Percentiles rank a stretch among this genome's conserved stretches.
These are phyloP conservation scores for Talaromyces sp. DNA, from an alignment of 2,329 filamentous ascomycete genomes.

Conservation along the genomic window DNA sequence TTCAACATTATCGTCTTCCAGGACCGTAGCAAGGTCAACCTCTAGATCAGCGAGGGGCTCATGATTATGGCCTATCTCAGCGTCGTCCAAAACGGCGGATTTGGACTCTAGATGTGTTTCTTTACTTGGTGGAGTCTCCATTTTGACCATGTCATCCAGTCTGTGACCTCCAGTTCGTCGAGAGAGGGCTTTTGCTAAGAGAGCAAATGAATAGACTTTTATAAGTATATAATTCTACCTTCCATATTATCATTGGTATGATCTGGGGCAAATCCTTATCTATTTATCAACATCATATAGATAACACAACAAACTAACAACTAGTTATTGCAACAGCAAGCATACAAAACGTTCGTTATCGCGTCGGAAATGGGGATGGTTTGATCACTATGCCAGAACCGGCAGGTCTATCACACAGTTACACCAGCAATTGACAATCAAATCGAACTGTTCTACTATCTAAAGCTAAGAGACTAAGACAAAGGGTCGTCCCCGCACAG, in stretches of 20 bases:
- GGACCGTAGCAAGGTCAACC: constrained; percentile 14
- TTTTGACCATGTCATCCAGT: neutral
- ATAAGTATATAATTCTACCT: neutral
- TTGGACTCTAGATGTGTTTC: constrained; percentile 8
- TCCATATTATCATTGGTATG: too few relatives aligned
- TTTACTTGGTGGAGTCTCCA: neutral
- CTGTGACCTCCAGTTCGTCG: too few relatives aligned
- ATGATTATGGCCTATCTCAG: constrained; percentile 10
- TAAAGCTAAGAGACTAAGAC: neutral
- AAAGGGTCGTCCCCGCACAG: neutral
- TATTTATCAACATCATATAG: neutral
- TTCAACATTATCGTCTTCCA: constrained; percentile 15
- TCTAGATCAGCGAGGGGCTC: constrained; percentile 16
- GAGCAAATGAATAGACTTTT: neutral
- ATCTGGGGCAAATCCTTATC: neutral
- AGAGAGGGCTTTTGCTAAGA: neutral
- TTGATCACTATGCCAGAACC: neutral
- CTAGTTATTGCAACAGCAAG: neutral
- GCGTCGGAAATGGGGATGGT: neutral
- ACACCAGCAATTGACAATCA: neutral
- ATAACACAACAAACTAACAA: neutral
- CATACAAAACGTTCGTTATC: neutral
- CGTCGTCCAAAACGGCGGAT: constrained; percentile 2
- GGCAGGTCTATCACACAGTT: neutral
- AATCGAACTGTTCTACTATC: neutral